Base-by-base conservation (phyloP, 2,329 filamentous ascomycete genomes). In the Penicillium freii region DNA sequence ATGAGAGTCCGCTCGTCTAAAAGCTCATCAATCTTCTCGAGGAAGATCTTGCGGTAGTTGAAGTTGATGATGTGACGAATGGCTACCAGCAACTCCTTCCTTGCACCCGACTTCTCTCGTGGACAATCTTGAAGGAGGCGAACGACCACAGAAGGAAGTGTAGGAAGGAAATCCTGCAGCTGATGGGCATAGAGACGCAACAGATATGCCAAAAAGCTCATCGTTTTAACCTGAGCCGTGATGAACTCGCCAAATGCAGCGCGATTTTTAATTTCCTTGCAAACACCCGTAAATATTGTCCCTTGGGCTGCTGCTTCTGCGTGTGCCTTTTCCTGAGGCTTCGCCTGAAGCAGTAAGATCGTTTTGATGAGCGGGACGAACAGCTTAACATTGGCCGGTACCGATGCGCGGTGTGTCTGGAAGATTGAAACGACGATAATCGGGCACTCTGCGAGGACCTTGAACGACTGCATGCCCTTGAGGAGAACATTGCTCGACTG, bases 21-120 rank as follows among this genome's bases (percentile, higher is more conserved):
- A 36, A 99, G 82, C 71, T 97, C 92, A 65, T 97, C 92, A 64
- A 99, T 97, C 74, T 96, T 96, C 38, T 87, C 87, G 27, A 97
- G 78, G 71, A 99, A 99, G 53, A 97, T 96, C 71, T 92, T 93
- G 56, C 94, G 83, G 67, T 97, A 97, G 71, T 97, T 97, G 77
- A 97, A 97, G 76, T 97, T 99, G 75, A 99, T 97, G 66, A 99
- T 97, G 71, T 99, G 95, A 23, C 95, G 85, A 57, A 99, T 97
- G 0, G 94, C 95, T 51, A 99, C 94, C 43, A 99, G 79, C 21
- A 99, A 81, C 74, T 99, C 94, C 73, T 99, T 99, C 19, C 95
- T 84, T 1, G 93, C 91, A 3, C 89, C 89, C 0, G 93, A 97
- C 71, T 96, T 96, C 76, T 97, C 94, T 49, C 93, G 83, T 0